Conservation (phyloP, 139 green algal species). For the Micromonas pusilla region DNA sequence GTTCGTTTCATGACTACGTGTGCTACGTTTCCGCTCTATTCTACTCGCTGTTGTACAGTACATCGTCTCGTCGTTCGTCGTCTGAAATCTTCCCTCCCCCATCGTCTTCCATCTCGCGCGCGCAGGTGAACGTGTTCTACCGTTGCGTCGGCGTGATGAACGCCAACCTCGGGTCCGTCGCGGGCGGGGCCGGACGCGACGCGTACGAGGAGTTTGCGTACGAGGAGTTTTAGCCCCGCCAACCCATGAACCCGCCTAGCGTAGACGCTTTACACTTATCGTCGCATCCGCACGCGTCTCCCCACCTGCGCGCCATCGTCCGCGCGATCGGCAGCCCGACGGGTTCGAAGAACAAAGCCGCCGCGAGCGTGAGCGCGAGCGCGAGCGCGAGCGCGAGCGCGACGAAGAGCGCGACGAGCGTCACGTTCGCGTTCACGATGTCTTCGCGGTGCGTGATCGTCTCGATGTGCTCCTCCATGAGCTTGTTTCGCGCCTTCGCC, state of each 20-base stretch:
- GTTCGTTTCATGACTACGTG: too few species aligned
- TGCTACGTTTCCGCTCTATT: too few species aligned
- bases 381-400: background rate
- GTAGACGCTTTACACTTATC: background rate
- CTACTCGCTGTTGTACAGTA: too few species aligned
- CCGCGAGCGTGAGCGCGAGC: background rate
- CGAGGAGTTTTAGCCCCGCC: background rate
- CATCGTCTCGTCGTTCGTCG: background rate
- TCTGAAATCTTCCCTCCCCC: too few species aligned
- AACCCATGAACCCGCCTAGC: background rate
- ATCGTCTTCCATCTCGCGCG: background rate
- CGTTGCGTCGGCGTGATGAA: background rate
- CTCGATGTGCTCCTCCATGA: background rate
- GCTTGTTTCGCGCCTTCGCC: background rate
- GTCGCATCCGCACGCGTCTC: background rate
- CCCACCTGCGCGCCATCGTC: background rate
- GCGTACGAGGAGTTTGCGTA: too few species aligned
- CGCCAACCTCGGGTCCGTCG: background rate
- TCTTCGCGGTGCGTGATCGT: background rate
- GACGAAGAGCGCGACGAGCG: background rate
- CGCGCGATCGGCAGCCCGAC: background rate
- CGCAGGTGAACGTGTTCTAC: background rate
- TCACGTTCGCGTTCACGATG: background rate
- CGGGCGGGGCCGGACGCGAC: background rate
- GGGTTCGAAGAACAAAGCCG: background rate